Conservation (phyloP, 257 asterid genomes). For the Nicotiana paniculata region DNA sequence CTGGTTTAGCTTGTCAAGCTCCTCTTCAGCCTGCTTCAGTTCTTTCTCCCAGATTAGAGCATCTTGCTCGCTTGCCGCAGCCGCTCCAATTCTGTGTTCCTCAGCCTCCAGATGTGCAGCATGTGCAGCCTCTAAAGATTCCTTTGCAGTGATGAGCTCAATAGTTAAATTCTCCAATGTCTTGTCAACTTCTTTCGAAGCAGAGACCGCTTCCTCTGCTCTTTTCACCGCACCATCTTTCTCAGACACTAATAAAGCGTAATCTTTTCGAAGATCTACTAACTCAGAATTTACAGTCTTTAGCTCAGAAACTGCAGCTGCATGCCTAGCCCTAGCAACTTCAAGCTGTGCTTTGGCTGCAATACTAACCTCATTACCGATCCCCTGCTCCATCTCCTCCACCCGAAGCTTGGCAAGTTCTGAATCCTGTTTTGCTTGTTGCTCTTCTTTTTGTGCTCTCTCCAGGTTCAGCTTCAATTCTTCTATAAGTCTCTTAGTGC, state of each 20-base stretch:
- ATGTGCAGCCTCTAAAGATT: conserved; percentile 80
- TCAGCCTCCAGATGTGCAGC: conserved; percentile 88
- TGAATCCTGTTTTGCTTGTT: conserved; percentile 90
- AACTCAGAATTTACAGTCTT: conserved; percentile 47
- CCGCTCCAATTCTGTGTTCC: conserved; percentile 75
- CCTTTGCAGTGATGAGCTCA: conserved; percentile 73
- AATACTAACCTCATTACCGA: conserved; percentile 70
- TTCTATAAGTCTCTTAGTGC: conserved; percentile 74
- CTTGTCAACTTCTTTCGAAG: conserved; percentile 67
- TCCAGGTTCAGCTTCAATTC: conserved; percentile 90
- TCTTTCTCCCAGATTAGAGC: conserved; percentile 71
- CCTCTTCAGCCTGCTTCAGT: conserved; percentile 59
- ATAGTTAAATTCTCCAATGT: conserved; percentile 79
- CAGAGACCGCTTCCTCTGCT: conserved; percentile 60
- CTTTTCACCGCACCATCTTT: conserved; percentile 49
- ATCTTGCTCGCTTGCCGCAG: conserved; percentile 81
- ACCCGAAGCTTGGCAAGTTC: conserved; percentile 84
- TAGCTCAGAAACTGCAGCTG: conserved; percentile 69
- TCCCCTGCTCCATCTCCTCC: conserved; percentile 89
- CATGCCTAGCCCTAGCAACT: conserved; percentile 79
- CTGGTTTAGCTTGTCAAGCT: conserved; percentile 47
- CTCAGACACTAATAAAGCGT: conserved; percentile 43
- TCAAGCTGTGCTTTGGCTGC: conserved; percentile 98
- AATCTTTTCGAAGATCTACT: conserved; percentile 57
- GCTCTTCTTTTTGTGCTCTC: conserved; percentile 82